Base-by-base conservation (phyloP, 2,329 filamentous ascomycete species). In the Sclerotinia glacialis region DNA sequence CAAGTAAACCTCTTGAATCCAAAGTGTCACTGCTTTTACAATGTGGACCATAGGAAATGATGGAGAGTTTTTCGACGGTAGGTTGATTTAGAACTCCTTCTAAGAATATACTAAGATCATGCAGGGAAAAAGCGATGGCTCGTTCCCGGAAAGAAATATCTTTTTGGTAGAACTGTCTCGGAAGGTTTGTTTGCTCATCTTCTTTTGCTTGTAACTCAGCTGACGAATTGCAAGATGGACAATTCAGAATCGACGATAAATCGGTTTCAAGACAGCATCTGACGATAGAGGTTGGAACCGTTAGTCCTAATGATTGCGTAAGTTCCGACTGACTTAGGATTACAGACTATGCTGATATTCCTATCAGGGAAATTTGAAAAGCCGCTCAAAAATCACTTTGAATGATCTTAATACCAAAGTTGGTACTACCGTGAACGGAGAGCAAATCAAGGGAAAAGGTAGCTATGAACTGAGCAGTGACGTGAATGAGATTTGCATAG, bases 251-350 rank as follows among this genome's bases (percentile, higher is more conserved):
- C 71, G 85, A 89, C 7, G 85, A 95, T 74, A 91, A 90, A 74
- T 90, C 89, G 1, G 91, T 99, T 59, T 99, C 95, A 42, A 85
- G 94, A 66, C 92, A 95, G 74, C 95, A 99, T 78, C 80, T 97
- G 70, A 88, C 88, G 42, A 88, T 99, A 61, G 83, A 87, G 52
- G 86, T 98, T 8, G 86, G 84, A 56, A 72, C 79, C 0, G 89
- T 94, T 47, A 79, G 81, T 50, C 79, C 87, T 18, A 89, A 86
- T 58, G 86, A 91, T 74, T 90, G 87, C 64, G 88, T 90, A 81
- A 68, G 84, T 46, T 16, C 47, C 4, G 46, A 52, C 49, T 61
- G 69, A 64, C 72, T 58, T 58, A n/a, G 8, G 9, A 6, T 8
- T 46, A 0, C 12, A n/a, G 42, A 44, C 6, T n/a, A 18, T 61